These are phyloP conservation scores for Xenoacremonium recifei DNA, from an alignment of 2,329 filamentous ascomycete species.

Conservation along the genomic window DNA sequence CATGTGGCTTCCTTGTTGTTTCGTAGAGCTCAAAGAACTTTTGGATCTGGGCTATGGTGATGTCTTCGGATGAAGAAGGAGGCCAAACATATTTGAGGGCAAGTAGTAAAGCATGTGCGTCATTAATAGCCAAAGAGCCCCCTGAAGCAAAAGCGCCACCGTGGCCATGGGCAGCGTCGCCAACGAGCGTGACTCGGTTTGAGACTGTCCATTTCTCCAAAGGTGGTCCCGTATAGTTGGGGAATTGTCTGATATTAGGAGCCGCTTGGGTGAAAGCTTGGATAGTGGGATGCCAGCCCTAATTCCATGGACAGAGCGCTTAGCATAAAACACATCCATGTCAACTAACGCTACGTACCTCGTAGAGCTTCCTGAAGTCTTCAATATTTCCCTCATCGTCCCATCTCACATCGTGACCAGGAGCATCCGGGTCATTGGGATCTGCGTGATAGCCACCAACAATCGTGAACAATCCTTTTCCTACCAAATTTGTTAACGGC, in stretches of 20 bases:
- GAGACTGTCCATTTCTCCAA: conserved; percentile 42
- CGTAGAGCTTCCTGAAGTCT: conserved; percentile 35
- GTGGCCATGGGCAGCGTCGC: conserved; percentile 41
- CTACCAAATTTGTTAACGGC: too few relatives aligned
- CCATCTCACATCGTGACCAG: conserved; percentile 34
- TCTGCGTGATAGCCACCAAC: conserved; percentile 41
- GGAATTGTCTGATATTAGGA: conserved; percentile 39
- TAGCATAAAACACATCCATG: too few relatives aligned
- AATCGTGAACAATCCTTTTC: conserved; percentile 38
- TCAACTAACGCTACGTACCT: conserved; percentile 12
- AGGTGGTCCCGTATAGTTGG: conserved; percentile 39
- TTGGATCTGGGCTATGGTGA: conserved; percentile 17
- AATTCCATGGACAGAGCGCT: too few relatives aligned
- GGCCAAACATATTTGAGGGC: conserved; percentile 37
- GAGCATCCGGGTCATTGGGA: conserved; percentile 29
- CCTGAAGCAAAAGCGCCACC: conserved; percentile 41
- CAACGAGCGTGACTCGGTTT: conserved; percentile 33
- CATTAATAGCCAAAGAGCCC: conserved; percentile 38
- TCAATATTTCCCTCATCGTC: conserved; percentile 35
- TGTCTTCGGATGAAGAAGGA: conserved; percentile 6
- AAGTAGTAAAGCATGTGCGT: conserved; percentile 40
- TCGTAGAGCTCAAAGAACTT: conserved; percentile 39
- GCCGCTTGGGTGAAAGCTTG: conserved; percentile 38
- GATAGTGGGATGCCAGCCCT: conserved; percentile 42
- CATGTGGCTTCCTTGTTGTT: conserved; percentile 41